Conservation (phyloP, 768 basidiomycete genomes). For the Mycena belliarum region DNA sequence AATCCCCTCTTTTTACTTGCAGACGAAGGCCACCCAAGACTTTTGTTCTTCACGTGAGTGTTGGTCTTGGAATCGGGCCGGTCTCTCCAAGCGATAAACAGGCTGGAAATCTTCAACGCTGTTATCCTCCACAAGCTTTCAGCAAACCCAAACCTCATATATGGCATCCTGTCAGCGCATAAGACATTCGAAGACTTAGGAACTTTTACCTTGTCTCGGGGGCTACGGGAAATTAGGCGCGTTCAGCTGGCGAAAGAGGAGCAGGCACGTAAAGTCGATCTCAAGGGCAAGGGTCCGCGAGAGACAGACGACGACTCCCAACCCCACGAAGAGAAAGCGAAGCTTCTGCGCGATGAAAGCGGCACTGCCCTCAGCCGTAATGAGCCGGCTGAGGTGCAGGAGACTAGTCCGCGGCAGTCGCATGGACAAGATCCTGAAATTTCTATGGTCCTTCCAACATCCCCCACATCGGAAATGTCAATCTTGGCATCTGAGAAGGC, state of each 20-base stretch:
- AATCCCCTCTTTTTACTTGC: constrained; percentile 86
- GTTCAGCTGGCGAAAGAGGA: constrained; percentile 75
- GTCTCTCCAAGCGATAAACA: constrained; percentile 28
- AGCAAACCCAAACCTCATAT: constrained; percentile 86
- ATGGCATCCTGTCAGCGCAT: constrained; percentile 82
- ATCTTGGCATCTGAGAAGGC: constrained; percentile 77
- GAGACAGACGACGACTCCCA: constrained; percentile 36
- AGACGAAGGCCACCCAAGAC: constrained; percentile 92
- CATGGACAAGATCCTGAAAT: constrained; percentile 35
- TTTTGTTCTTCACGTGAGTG: constrained; percentile 87
- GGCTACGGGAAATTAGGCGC: constrained; percentile 81
- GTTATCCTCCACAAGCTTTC: constrained; percentile 75
- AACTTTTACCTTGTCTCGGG: constrained; percentile 86
- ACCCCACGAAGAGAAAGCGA: constrained; percentile 65
- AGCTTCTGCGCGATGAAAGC: constrained; percentile 59
- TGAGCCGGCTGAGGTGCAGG: constrained; percentile 21
- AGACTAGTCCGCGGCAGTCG: constrained; percentile 17
- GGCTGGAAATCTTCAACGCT: constrained; percentile 90
- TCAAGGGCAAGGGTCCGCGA: constrained; percentile 41
- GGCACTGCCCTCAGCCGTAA: constrained; percentile 23
- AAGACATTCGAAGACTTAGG: constrained; percentile 87
- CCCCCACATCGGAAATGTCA: constrained; percentile 43
- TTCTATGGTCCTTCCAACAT: constrained; percentile 40
- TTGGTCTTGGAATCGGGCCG: background rate
- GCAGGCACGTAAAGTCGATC: constrained; percentile 43